Percentiles rank a stretch among this genome's conserved stretches.
These are phyloP conservation scores for Primulina huaijiensis DNA, from an alignment of 257 asterid species.

Conservation along the genomic window DNA sequence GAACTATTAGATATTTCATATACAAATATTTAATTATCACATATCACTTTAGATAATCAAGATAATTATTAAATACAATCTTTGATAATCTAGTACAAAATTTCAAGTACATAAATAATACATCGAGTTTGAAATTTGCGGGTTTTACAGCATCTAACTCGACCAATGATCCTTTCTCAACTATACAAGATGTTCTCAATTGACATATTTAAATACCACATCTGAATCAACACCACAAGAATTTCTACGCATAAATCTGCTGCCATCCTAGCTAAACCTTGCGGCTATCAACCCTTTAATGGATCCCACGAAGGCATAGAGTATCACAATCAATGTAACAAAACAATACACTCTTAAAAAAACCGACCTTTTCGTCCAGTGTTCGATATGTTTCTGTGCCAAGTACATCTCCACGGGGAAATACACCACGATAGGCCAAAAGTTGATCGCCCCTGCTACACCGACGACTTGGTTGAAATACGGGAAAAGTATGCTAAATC, in stretches of 20 bases:
- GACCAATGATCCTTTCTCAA: too few relatives aligned
- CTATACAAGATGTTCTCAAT: too few relatives aligned
- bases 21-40: too few relatives aligned
- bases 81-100: too few relatives aligned
- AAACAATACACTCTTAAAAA: constrained; percentile 42
- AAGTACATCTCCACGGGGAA: constrained; percentile 87
- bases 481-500: constrained; percentile 57
- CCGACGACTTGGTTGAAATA: constrained; percentile 75
- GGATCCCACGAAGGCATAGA: constrained; percentile 76
- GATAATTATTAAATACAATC: too few relatives aligned
- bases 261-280: constrained; percentile 29
- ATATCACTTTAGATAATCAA: too few relatives aligned
- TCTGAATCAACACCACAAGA: neutral
- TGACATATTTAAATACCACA: too few relatives aligned
- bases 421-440: constrained; percentile 73
- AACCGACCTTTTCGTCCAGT: constrained; percentile 42
- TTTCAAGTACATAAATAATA: too few relatives aligned
- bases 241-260: neutral
- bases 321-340: constrained; percentile 42
- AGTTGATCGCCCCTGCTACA: constrained; percentile 67
- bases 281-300: constrained; percentile 53
- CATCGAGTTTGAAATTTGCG: too few relatives aligned
- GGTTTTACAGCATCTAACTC: too few relatives aligned
- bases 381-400: constrained; percentile 44
- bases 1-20: too few relatives aligned